phyloP scores from a whole-genome alignment of 1,284 basidiomycete genomes.

The Taiwanofungus camphoratus region DNA sequence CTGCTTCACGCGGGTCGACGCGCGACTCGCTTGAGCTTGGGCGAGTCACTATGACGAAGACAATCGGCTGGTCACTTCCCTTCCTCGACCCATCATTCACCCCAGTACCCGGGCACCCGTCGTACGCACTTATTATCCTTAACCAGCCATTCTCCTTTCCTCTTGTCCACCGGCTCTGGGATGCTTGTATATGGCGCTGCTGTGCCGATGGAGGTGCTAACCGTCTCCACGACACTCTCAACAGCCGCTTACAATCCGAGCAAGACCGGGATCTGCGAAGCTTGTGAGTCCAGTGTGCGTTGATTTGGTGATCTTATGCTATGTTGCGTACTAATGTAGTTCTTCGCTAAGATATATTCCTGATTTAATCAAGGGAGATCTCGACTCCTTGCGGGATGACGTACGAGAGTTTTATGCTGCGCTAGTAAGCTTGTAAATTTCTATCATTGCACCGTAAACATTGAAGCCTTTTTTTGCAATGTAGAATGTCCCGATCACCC shows the following conservation, averaged over 20 bases:
- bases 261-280: slow-evolving; percentile 23
- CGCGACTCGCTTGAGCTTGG: not conserved
- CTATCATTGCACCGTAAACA: slow-evolving; percentile 9
- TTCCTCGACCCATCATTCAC: slow-evolving; percentile 31
- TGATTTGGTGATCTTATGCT: not conserved
- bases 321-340: not conserved
- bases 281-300: slow-evolving; percentile 22
- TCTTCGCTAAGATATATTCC: slow-evolving; percentile 56
- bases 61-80: slow-evolving; percentile 26
- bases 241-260: no score
- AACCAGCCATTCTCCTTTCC: slow-evolving; percentile 77
- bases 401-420: slow-evolving; percentile 66
- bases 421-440: slow-evolving; percentile 34
- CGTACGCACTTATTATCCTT: slow-evolving; percentile 72
- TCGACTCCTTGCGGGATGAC: slow-evolving; percentile 82
- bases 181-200: slow-evolving; percentile 50
- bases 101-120: slow-evolving; percentile 10
- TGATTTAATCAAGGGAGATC: slow-evolving; percentile 87
- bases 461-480: not conserved
- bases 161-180: slow-evolving; percentile 70
- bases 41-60: slow-evolving; percentile 5
- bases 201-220: slow-evolving; percentile 98
- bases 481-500: slow-evolving; percentile 63
- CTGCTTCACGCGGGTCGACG: slow-evolving; percentile 1
- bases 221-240: slow-evolving; percentile 66